These are phyloP conservation scores for Aspergillus novofumigatus DNA, from an alignment of 2,329 filamentous ascomycete species.

Conservation along the genomic window DNA sequence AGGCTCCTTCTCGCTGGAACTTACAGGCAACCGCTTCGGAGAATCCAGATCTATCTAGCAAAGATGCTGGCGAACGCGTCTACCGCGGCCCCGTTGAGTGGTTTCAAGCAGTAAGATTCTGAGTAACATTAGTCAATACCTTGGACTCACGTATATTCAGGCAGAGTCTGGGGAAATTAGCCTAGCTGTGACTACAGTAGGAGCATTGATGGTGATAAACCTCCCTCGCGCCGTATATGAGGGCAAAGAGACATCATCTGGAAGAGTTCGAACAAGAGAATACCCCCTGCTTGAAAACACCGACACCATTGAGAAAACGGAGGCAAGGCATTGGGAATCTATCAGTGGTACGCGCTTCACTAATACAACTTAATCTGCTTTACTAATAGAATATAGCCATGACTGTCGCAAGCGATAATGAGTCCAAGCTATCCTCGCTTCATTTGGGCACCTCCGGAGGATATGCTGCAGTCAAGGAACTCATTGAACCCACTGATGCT, in stretches of 20 bases:
- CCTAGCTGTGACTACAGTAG: conserved; percentile 22
- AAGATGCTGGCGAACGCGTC: conserved; percentile 11
- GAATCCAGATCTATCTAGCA: conserved; percentile 3
- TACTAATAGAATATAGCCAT: conserved; percentile 25
- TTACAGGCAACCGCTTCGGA: conserved; percentile 11
- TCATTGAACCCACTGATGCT: conserved; percentile 13
- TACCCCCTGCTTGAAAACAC: conserved; percentile 19
- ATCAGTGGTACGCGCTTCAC: conserved; percentile 27
- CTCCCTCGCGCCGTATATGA: conserved; percentile 17
- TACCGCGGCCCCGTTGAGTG: conserved; percentile 32
- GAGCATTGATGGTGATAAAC: conserved; percentile 21
- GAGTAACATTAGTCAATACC: not conserved
- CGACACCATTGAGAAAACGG: conserved; percentile 4
- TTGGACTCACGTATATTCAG: conserved; percentile 17
- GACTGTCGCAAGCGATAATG: conserved; percentile 12
- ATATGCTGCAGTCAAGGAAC: conserved; percentile 14
- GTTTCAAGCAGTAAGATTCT: conserved; percentile 25
- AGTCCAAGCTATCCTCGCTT: conserved; percentile 15
- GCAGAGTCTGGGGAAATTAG: conserved; percentile 13
- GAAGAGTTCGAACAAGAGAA: conserved; percentile 10
- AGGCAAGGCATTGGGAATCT: conserved; percentile 26
- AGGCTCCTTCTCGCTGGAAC: conserved; percentile 3
- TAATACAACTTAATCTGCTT: not conserved
- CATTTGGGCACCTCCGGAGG: conserved; percentile 31
- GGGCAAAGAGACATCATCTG: not conserved